Evolutionary conservation across 768 basidiomycete genomes (phyloP), one percentile per base, ranked within the genome.

Genomic region (Rhodosporidiobolus sp.): DNA sequence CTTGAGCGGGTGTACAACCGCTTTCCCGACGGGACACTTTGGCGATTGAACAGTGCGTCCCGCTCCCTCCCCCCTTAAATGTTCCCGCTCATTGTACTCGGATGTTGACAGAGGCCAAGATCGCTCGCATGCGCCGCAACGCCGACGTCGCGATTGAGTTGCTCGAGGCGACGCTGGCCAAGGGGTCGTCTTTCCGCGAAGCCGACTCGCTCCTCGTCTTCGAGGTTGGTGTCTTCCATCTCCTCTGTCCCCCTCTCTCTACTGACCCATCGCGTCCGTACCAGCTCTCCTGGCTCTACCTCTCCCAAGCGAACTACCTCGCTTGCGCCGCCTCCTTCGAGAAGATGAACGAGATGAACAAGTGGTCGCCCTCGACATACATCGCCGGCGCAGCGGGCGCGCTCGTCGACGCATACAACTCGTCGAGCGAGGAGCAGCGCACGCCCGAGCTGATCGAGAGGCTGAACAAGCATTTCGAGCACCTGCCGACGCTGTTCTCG

Each of bases 191-290:
- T 20, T 76, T 76, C 65, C 55, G 75, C 14, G 71, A 76, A 35
- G 75, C 75, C 7, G 75, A 76, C 28, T 67, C 65, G 24, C 34
- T 76, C 17, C 71, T 76, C 46, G 71, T 72, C 1, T 76, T 76
- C 43, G 75, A 76, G 63, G 74, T 75, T 35, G 30, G 69, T 2
- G 24, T 11, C 10, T 5, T 20, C 49, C 3, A 7, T 1, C 26
- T 28, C n/a, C 34, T 43, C 19, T 8, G 46, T 17, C 3, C 16
- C 7, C 14, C 24, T 10, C 24, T 24, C 46, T 5, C 10, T 20
- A 17, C 46, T 38, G 46, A 35, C 38, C 4, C 16, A 1, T 22
- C 49, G n/a, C n/a, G n/a, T 45, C 10, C 28, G 20, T 22, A 20
- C 3, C 57, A 75, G 75, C 71, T 76, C n/a, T 58, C 67, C 1